Evolutionary conservation across 495 filamentous ascomycete species (phyloP).

Genomic region (Articulospora tetracladia): DNA sequence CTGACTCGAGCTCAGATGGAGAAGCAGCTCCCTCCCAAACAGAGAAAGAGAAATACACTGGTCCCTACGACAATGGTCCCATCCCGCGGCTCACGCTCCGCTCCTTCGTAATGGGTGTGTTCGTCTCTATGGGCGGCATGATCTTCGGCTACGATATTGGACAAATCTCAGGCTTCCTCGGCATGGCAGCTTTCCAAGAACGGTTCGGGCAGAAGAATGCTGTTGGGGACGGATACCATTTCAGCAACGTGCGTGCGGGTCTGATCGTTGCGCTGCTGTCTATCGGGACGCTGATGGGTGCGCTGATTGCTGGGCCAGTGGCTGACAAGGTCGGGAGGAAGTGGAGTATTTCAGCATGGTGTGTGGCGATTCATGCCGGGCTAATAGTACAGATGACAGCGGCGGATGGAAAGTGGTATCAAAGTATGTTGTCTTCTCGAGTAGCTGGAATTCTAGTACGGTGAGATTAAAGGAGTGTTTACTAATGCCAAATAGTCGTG

Average conservation of each 20-base stretch:
- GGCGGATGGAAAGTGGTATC: slow-evolving; percentile 40
- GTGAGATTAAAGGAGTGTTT: too few species aligned
- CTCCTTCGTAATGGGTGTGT: slow-evolving; percentile 46
- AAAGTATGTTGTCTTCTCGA: slow-evolving; percentile 32
- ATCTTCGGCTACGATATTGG: slow-evolving; percentile 57
- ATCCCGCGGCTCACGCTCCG: slow-evolving; percentile 37
- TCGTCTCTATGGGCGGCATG: slow-evolving; percentile 57
- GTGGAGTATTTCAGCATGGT: slow-evolving; percentile 48
- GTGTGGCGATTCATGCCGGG: slow-evolving; percentile 48
- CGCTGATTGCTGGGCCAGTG: slow-evolving; percentile 46
- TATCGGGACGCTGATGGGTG: slow-evolving; percentile 54
- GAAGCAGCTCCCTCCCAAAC: slow-evolving; percentile 10
- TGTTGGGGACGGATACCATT: slow-evolving; percentile 34
- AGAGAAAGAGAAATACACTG: slow-evolving; percentile 33
- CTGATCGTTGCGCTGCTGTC: slow-evolving; percentile 53
- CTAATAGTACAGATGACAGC: slow-evolving; percentile 53
- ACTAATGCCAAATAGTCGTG: too few species aligned
- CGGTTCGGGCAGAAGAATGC: slow-evolving; percentile 42
- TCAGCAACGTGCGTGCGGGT: slow-evolving; percentile 52
- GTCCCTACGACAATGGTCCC: slow-evolving; percentile 25
- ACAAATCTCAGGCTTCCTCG: slow-evolving; percentile 32
- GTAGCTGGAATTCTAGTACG: background rate
- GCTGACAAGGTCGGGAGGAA: slow-evolving; percentile 52
- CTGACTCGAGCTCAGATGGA: slow-evolving; percentile 1
- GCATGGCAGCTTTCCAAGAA: slow-evolving; percentile 46